These are phyloP conservation scores for Aspergillus avenaceus DNA, from an alignment of 495 filamentous ascomycete species.

Conservation along the genomic window DNA sequence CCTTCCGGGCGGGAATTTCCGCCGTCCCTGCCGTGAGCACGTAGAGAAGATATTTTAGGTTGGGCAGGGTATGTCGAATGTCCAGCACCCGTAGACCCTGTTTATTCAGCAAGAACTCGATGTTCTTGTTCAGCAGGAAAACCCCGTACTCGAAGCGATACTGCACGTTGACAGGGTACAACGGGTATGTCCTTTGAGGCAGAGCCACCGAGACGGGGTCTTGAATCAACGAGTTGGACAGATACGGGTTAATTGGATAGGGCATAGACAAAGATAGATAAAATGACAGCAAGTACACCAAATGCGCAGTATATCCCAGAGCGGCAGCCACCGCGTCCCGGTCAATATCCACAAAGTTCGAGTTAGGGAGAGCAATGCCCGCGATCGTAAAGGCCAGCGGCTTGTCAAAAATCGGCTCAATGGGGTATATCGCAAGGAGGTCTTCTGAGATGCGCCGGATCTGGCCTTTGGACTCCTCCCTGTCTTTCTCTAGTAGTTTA, in stretches of 20 bases:
- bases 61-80: slow-evolving; percentile 85
- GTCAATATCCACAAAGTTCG: slow-evolving; percentile 59
- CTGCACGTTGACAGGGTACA: slow-evolving; percentile 71
- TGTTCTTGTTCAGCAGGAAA: slow-evolving; percentile 89
- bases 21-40: slow-evolving; percentile 74
- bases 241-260: slow-evolving; percentile 70
- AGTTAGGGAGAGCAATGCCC: slow-evolving; percentile 71
- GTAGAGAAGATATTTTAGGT: slow-evolving; percentile 88
- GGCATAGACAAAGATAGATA: slow-evolving; percentile 77
- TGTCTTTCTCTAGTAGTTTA: slow-evolving; percentile 50
- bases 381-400: slow-evolving; percentile 76
- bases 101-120: slow-evolving; percentile 76
- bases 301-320: slow-evolving; percentile 74
- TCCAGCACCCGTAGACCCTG: slow-evolving; percentile 75
- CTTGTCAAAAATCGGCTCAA: slow-evolving; percentile 58
- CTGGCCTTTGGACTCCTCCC: slow-evolving; percentile 68
- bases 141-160: slow-evolving; percentile 94
- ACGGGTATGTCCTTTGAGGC: slow-evolving; percentile 68
- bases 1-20: slow-evolving; percentile 73
- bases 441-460: slow-evolving; percentile 83
- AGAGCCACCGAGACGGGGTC: slow-evolving; percentile 73
- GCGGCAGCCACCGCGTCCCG: slow-evolving; percentile 73
- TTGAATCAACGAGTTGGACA: slow-evolving; percentile 70
- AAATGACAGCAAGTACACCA: slow-evolving; percentile 72
- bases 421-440: slow-evolving; percentile 71